phyloP scores from a whole-genome alignment of 2,329 filamentous ascomycete species.

The Xylariaceae sp. region DNA sequence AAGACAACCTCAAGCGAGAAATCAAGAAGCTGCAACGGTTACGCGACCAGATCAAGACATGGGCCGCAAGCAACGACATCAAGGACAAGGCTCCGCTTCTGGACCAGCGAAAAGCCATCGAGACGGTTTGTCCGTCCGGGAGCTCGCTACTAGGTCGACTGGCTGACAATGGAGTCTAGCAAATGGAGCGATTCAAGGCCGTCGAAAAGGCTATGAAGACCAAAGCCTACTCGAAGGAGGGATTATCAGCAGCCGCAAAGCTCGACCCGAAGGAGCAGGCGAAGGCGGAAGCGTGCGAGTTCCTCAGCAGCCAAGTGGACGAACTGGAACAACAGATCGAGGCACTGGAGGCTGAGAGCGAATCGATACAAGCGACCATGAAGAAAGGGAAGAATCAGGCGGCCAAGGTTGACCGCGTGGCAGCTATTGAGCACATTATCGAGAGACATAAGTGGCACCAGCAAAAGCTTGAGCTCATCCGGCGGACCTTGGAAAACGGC shows the following conservation, averaged over 20 bases:
- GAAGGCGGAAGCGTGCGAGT: constrained; percentile 80
- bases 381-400: constrained; percentile 92
- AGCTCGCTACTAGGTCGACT: constrained; percentile 1
- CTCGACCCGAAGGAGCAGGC: constrained; percentile 97
- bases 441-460: constrained; percentile 98
- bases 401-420: constrained; percentile 77
- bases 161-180: constrained; percentile 41
- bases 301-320: constrained; percentile 79
- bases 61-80: constrained; percentile 97
- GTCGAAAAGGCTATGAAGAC: constrained; percentile 99
- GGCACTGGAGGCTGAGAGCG: constrained; percentile 80
- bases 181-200: constrained; percentile 99
- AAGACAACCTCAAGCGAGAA: constrained; percentile 96
- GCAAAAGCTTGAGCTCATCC: constrained; percentile 81
- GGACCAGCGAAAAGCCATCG: constrained; percentile 91
- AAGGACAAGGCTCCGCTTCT: constrained; percentile 96
- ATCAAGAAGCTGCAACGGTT: constrained; percentile 99
- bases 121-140: constrained; percentile 62
- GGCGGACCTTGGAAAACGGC: constrained; percentile 86
- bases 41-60: constrained; percentile 99
- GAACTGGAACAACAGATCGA: constrained; percentile 93
- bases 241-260: constrained; percentile 81
- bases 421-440: constrained; percentile 74
- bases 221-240: constrained; percentile 98
- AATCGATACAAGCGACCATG: constrained; percentile 76